Base-by-base conservation (phyloP, 1,284 basidiomycete genomes). In the Leccinum laetum region DNA sequence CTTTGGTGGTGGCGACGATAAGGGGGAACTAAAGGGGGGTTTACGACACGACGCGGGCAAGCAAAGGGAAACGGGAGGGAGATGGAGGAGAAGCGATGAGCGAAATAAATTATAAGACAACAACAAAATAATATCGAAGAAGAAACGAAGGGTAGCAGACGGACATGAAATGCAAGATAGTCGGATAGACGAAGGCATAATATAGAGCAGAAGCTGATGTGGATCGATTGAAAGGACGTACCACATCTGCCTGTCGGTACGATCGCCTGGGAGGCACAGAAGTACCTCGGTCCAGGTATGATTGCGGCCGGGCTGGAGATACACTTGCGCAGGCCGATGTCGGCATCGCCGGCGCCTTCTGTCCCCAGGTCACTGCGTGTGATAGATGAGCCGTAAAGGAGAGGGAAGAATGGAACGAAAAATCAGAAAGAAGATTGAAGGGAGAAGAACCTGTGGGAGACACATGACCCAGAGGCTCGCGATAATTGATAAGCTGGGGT, bases 181-280 rank as follows among this genome's bases (percentile, higher is more conserved):
- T 49, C 46, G 46, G 37, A 14, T 39, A 41, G 39, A 41, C 39
- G 39, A 41, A 16, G 39, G 39, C 13, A 41, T 7, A 2, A 39
- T 41, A 29, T 52, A 18, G 39, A 52, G 52, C 21, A 44, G 21
- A 32, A 58, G 62, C 59, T 60, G 63, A 29, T 52, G 2, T 8
- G 8, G 10, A 46, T 2, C 10, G 18, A 49, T 49, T 18, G 46
- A 49, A 49, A 21, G n/a, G 13, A 69, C 79, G 57, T 68, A 87
- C 88, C 86, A 70, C 91, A 90, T 63, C 82, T 82, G 4, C 87
- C 88, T 0, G 87, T 86, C 7, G 83, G 77, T 14, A 87, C 86
- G 65, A 91, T 86, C 5, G 86, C 88, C 24, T 84, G 76, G 63
- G 84, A 87, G 1, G 85, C 83, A 67, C 83, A 85, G 70, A 88